Evolutionary conservation across 2,329 filamentous ascomycete genomes (phyloP).

Genomic region (Monilinia polystroma): DNA sequence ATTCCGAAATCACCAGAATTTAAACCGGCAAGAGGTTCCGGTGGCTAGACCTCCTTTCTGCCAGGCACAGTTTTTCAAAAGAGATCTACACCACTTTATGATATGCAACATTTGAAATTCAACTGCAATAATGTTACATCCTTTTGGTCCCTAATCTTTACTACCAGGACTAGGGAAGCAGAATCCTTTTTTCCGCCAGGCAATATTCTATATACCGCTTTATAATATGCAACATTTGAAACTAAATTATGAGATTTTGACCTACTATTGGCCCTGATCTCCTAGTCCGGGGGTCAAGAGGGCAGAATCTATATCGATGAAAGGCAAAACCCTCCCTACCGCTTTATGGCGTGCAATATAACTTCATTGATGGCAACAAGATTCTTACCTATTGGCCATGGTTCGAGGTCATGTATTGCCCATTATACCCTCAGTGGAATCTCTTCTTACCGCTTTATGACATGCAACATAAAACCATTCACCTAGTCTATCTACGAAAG

Average conservation of each 20-base stretch:
- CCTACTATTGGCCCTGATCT: neutral
- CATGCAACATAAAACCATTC: neutral
- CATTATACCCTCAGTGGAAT: neutral
- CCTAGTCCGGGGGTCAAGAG: too few species aligned
- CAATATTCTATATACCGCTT: neutral
- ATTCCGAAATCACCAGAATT: neutral
- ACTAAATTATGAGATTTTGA: too few species aligned
- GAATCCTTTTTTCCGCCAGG: neutral
- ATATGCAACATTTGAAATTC: neutral
- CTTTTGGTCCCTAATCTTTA: neutral
- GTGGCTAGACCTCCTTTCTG: neutral
- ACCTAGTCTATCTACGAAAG: neutral
- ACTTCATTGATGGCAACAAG: neutral
- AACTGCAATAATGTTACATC: too few species aligned
- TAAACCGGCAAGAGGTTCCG: too few species aligned
- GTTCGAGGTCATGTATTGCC: neutral
- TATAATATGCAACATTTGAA: conserved; percentile 4
- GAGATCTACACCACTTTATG: neutral
- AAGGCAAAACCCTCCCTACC: neutral
- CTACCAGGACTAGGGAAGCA: neutral
- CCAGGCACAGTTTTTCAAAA: neutral
- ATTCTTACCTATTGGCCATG: neutral
- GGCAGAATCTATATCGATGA: neutral
- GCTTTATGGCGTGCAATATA: conserved; percentile 7
- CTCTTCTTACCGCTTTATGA: neutral